Evolutionary conservation across 768 basidiomycete species (phyloP).

Genomic region (Trametes cingulata): DNA sequence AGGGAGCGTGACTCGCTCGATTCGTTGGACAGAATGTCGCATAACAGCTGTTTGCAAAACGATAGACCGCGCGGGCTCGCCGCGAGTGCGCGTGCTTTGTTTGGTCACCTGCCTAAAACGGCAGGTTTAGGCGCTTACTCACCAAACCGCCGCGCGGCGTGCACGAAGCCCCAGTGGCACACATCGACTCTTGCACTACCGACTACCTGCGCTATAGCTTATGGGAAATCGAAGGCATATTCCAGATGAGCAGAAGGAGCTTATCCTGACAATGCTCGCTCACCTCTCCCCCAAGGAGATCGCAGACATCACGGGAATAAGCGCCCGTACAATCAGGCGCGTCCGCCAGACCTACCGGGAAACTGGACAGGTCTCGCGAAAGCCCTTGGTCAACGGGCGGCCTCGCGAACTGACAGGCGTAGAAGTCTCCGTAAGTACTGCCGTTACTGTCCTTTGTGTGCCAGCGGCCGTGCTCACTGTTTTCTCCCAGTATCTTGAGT

Average conservation of each 20-base stretch:
- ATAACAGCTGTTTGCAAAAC: background rate
- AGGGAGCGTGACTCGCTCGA: too few species aligned
- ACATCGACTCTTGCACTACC: background rate
- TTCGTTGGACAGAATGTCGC: too few species aligned
- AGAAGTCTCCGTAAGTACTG: constrained; percentile 6
- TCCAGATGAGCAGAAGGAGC: constrained; percentile 6
- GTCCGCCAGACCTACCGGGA: background rate
- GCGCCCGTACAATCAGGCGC: constrained; percentile 1
- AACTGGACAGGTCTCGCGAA: background rate
- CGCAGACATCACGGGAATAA: background rate
- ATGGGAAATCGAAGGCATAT: constrained; percentile 4
- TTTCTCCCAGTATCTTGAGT: constrained; percentile 21
- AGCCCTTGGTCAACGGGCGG: background rate
- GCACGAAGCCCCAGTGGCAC: background rate
- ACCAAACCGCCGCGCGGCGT: background rate
- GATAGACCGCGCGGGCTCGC: background rate
- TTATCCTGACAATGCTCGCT: background rate
- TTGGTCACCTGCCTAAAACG: too few species aligned
- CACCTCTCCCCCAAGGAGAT: background rate
- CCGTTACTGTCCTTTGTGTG: background rate
- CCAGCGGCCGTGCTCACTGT: too few species aligned
- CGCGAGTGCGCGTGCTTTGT: too few species aligned
- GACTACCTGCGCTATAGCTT: background rate
- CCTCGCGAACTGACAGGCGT: background rate
- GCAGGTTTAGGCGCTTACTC: too few species aligned